Evolutionary conservation across 1,139 yeast species (phyloP).

Genomic region (Wickerhamiella infanticola): DNA sequence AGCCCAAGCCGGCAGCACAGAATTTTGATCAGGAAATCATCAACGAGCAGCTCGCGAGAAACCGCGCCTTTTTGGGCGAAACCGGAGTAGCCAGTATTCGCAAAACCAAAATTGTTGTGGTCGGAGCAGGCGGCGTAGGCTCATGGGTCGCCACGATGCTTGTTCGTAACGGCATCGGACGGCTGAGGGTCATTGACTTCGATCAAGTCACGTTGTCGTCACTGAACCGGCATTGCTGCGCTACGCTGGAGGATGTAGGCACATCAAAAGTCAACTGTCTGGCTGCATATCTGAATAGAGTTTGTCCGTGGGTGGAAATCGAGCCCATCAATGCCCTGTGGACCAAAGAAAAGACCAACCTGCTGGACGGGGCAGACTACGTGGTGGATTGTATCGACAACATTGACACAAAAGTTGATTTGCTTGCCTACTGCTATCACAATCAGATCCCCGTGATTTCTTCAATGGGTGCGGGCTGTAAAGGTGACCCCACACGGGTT

Average conservation of each 20-base stretch:
- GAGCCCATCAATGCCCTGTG: slow-evolving; percentile 68
- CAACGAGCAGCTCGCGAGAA: slow-evolving; percentile 82
- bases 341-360: slow-evolving; percentile 46
- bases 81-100: slow-evolving; percentile 70
- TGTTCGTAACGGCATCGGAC: slow-evolving; percentile 75
- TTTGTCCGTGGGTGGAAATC: slow-evolving; percentile 85
- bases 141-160: slow-evolving; percentile 93
- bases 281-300: slow-evolving; percentile 41
- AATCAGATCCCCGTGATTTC: slow-evolving; percentile 47
- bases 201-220: slow-evolving; percentile 91
- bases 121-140: slow-evolving; percentile 99
- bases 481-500: slow-evolving; percentile 73
- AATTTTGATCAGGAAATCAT: slow-evolving; percentile 44
- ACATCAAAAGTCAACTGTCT: slow-evolving; percentile 73
- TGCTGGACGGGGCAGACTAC: slow-evolving; percentile 46
- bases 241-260: slow-evolving; percentile 78
- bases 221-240: slow-evolving; percentile 86
- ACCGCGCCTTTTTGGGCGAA: slow-evolving; percentile 78
- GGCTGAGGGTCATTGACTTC: slow-evolving; percentile 70
- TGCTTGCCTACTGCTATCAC: slow-evolving; percentile 55
- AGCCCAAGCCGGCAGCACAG: no score
- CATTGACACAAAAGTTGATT: slow-evolving; percentile 84
- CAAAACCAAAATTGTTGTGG: slow-evolving; percentile 61
- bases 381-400: slow-evolving; percentile 93
- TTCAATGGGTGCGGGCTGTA: slow-evolving; percentile 94